Percentiles rank a stretch among this genome's conserved stretches.
phyloP scores from a whole-genome alignment of 1,284 basidiomycete species.

The Ceratobasidium sp. region DNA sequence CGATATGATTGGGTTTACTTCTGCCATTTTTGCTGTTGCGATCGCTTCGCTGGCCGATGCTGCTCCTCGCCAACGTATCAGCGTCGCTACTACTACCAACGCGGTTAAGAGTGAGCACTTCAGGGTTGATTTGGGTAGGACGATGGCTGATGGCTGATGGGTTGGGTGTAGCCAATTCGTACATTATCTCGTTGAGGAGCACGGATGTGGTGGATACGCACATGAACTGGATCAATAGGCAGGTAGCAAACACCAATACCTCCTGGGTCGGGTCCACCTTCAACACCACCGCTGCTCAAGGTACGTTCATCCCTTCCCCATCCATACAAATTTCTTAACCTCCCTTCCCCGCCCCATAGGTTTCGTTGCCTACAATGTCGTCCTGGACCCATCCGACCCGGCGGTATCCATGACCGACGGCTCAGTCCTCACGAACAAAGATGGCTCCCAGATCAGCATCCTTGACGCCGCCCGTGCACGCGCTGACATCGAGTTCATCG shows the following conservation, averaged over 20 bases:
- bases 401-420: slow-evolving; percentile 38
- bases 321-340: neutral
- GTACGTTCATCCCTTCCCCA: neutral
- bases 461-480: slow-evolving; percentile 35
- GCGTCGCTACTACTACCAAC: neutral
- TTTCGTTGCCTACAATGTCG: slow-evolving; percentile 26
- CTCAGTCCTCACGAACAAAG: slow-evolving; percentile 32
- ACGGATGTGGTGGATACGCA: slow-evolving; percentile 23
- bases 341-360: slow-evolving; percentile 8
- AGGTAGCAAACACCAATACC: slow-evolving; percentile 30
- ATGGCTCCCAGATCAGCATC: slow-evolving; percentile 30
- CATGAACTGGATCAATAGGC: slow-evolving; percentile 42
- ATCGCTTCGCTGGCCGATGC: slow-evolving; percentile 42
- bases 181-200: slow-evolving; percentile 35
- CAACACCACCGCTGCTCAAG: slow-evolving; percentile 15
- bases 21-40: slow-evolving; percentile 17
- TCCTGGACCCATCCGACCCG: slow-evolving; percentile 28
- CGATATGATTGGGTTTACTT: slow-evolving; percentile 21
- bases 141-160: slow-evolving; percentile 5
- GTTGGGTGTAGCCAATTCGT: slow-evolving; percentile 31
- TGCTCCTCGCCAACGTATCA: slow-evolving; percentile 11
- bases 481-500: slow-evolving; percentile 41
- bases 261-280: slow-evolving; percentile 26
- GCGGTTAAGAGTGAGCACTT: slow-evolving; percentile 4
- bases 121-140: neutral